phyloP scores from a whole-genome alignment of 306 rosid genomes.

The Vigna radiata region DNA sequence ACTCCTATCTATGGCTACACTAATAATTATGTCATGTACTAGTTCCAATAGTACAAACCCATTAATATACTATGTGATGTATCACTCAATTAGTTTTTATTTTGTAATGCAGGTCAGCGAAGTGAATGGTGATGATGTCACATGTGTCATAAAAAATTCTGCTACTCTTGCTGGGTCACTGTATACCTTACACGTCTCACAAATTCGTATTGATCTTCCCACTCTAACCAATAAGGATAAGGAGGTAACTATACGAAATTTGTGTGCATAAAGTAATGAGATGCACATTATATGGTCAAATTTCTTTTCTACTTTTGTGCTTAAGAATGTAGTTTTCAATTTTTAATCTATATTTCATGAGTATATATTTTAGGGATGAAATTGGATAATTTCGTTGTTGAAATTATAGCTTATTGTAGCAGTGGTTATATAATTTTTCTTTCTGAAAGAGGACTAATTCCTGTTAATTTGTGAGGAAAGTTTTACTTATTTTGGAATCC shows the following conservation, averaged over 20 bases:
- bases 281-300: not conserved
- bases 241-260: constrained; percentile 56
- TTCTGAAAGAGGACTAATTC: not conserved
- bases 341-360: not conserved
- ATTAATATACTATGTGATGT: not conserved
- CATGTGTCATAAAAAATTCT: constrained; percentile 76
- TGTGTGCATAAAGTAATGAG: constrained; percentile 25
- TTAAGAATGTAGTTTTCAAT: not conserved
- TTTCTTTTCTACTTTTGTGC: constrained; percentile 3
- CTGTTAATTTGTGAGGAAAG: not conserved
- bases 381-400: not conserved
- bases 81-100: constrained; percentile 27
- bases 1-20: not conserved
- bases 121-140: constrained; percentile 75
- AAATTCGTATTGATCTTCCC: constrained; percentile 76
- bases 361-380: constrained; percentile 8
- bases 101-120: constrained; percentile 64
- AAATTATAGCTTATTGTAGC: constrained; percentile 18
- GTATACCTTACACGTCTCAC: constrained; percentile 85
- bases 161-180: constrained; percentile 86
- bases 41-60: not conserved
- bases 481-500: not conserved
- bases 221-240: constrained; percentile 76
- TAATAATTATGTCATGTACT: not conserved
- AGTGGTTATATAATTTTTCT: not conserved